Evolutionary conservation across 2,329 filamentous ascomycete species (phyloP).

Genomic region (Penicillium sp.): DNA sequence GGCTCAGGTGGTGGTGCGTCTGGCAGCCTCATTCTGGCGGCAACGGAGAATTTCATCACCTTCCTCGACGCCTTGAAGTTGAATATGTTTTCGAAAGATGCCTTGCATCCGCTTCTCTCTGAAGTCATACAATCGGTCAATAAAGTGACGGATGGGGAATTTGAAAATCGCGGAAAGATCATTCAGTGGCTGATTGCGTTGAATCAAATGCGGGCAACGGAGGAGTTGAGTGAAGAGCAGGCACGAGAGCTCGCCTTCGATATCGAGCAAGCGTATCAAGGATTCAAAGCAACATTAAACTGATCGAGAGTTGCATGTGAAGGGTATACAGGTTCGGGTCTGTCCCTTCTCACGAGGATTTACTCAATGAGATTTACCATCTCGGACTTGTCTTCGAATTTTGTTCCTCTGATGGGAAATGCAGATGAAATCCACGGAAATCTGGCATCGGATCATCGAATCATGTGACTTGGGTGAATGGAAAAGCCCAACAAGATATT

Average conservation of each 20-base stretch:
- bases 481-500: background rate
- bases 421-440: background rate
- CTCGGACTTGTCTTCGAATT: background rate
- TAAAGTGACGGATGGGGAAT: slow-evolving; percentile 90
- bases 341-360: slow-evolving; percentile 1
- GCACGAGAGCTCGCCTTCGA: slow-evolving; percentile 85
- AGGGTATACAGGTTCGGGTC: slow-evolving; percentile 13
- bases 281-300: slow-evolving; percentile 75
- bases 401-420: background rate
- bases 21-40: slow-evolving; percentile 71
- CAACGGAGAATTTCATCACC: slow-evolving; percentile 97
- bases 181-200: slow-evolving; percentile 96
- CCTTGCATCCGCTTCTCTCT: slow-evolving; percentile 87
- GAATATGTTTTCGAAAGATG: slow-evolving; percentile 88
- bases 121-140: slow-evolving; percentile 97
- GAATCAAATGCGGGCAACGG: slow-evolving; percentile 95
- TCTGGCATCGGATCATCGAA: too few relatives aligned
- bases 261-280: slow-evolving; percentile 89
- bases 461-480: too few relatives aligned
- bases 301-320: slow-evolving; percentile 27
- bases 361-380: slow-evolving; percentile 10
- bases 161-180: slow-evolving; percentile 93
- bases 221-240: slow-evolving; percentile 82
- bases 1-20: slow-evolving; percentile 38
- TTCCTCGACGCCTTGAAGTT: slow-evolving; percentile 92